Percentiles rank a stretch among this genome's conserved stretches.
phyloP scores from a whole-genome alignment of 148 eudicot genomes.

The Simmondsia chinensis region DNA sequence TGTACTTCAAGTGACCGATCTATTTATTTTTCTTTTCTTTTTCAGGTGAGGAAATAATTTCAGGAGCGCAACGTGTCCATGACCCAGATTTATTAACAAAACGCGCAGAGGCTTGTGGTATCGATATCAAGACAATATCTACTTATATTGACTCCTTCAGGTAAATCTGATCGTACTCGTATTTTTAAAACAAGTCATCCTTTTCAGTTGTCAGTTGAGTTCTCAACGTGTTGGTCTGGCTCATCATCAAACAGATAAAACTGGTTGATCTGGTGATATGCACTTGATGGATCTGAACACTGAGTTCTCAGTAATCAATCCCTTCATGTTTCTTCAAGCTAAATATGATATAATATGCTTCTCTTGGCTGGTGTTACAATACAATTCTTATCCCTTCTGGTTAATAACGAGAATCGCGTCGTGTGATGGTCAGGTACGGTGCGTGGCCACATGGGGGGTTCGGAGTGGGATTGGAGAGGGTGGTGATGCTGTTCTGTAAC shows the following conservation, averaged over 20 bases:
- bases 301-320: no score
- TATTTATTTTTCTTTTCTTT: not conserved
- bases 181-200: not conserved
- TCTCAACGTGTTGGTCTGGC: not conserved
- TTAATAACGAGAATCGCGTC: conserved; percentile 1
- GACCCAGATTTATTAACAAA: conserved; percentile 45
- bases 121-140: conserved; percentile 58
- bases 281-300: no score
- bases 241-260: not conserved
- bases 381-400: not conserved
- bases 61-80: conserved; percentile 99
- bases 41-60: conserved; percentile 91
- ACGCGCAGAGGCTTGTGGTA: conserved; percentile 63
- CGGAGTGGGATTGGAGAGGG: conserved; percentile 92
- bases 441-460: conserved; percentile 98
- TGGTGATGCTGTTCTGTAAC: conserved; percentile 82
- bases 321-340: no score
- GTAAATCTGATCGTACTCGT: conserved; percentile 22
- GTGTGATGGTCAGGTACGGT: conserved; percentile 51
- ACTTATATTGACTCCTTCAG: conserved; percentile 74
- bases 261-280: not conserved
- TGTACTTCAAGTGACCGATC: no score
- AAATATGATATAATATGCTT: no score
- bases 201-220: not conserved
- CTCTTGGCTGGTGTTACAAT: not conserved